Base-by-base conservation (phyloP, 116 monocot species). In the Phalaenopsis hybrid region DNA sequence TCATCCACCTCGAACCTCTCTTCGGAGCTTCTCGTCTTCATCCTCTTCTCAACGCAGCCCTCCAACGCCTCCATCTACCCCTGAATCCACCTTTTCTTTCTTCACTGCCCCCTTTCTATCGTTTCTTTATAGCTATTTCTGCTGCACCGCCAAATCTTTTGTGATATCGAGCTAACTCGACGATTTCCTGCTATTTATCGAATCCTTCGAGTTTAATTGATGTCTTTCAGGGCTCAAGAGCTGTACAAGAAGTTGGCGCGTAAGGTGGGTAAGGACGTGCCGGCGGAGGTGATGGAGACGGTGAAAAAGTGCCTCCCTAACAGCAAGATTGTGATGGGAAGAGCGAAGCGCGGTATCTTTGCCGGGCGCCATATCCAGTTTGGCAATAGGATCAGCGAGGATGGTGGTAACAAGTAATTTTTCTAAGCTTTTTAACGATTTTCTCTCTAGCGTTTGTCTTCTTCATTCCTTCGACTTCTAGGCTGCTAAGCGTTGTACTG, bases 311-410 rank as follows among this genome's bases (percentile, higher is more conserved):
- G 81, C 51, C 82, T 96, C 12, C 96, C 96, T 20, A 77, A 92
- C 82, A 87, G 55, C 68, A 96, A 93, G 82, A 9, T 96, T 72
- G 85, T 96, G 45, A 96, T 96, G 96, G 82, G 86, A 43, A 78
- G 96, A 28, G 96, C 96, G 43, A 87, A 96, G 82, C 87, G 93
- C 25, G 96, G 96, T 8, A 90, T 96, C 85, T 96, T 83, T 84
- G 96, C 96, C 65, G 96, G 96, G n/a, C 87, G 89, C 13, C 96
- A 96, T 82, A 96, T 96, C 81, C 96, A 93, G 84, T 94, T 96
- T 85, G 96, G 96, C 59, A 96, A 96, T 83, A 81, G 91, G 81
- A 81, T 96, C 84, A 89, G 92, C 82, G 92, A 93, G 68, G 92
- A 92, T 72, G 94, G 96, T 9, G 94, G 94, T 50, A 96, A 96